Percentiles rank a stretch among this genome's conserved stretches.
Conservation (phyloP, 805 yeast species). For the Lipomyces yamadae region DNA sequence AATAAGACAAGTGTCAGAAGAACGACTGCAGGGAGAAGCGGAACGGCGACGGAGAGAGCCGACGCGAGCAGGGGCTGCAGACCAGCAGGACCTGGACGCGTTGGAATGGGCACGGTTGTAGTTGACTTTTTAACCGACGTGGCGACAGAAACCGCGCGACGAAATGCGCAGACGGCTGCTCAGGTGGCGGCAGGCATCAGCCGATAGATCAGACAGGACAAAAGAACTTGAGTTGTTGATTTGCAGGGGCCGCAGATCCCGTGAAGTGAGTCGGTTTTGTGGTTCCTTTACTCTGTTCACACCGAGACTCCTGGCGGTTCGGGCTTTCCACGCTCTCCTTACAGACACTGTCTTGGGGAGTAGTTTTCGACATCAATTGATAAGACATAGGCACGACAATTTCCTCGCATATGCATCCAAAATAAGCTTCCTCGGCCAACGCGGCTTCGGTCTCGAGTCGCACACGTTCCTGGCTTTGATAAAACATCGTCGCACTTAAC, state of each 20-base stretch:
- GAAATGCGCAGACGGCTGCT: slow-evolving; percentile 21
- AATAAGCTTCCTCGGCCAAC: no score
- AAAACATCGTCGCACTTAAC: no score
- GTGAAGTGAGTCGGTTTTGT: background rate
- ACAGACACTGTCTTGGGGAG: no score
- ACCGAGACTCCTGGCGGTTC: background rate
- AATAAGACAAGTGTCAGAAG: slow-evolving; percentile 18
- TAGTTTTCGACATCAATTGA: no score
- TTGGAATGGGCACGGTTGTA: slow-evolving; percentile 20
- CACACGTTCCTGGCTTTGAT: no score
- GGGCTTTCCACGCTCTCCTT: background rate
- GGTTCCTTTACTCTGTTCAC: background rate
- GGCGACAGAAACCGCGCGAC: slow-evolving; percentile 22
- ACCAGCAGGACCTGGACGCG: slow-evolving; percentile 24
- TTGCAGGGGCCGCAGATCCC: background rate
- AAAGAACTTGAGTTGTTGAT: background rate
- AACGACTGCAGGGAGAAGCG: slow-evolving; percentile 24
- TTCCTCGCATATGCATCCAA: no score
- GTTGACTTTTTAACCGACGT: slow-evolving; percentile 21
- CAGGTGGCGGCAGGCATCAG: slow-evolving; percentile 5
- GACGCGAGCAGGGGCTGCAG: slow-evolving; percentile 26
- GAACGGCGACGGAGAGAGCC: slow-evolving; percentile 29
- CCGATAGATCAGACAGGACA: background rate
- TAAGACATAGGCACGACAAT: no score
- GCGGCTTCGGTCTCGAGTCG: no score